Base-by-base conservation (phyloP, 306 rosid genomes). In the Cercis canadensis region DNA sequence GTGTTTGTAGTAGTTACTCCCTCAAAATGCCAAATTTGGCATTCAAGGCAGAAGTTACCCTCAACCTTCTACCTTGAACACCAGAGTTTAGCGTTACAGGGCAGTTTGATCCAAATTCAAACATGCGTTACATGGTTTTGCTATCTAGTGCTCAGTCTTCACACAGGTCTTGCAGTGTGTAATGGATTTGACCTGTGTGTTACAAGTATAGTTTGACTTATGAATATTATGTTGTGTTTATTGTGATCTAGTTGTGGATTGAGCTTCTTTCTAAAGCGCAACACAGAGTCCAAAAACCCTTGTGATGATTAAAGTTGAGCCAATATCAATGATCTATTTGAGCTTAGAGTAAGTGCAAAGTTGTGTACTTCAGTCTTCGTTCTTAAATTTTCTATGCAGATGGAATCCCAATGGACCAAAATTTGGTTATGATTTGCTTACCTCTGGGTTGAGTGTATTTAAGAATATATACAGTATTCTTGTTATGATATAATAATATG, bases 281-380 rank as follows among this genome's bases (percentile, higher is more conserved):
- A 18, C 47, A 45, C 10, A 47, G 15, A 11, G 7, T 43, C 44
- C 14, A 36, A 49, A 51, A 76, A 14, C 47, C 15, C 2, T 21
- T 31, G 40, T 43, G 66, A 47, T 34, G 73, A 37, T 52, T 68
- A 69, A 18, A 47, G 57, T 54, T 63, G 43, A 49, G 19, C 32
- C n/a, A n/a, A n/a, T 24, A 24, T 24, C 29, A 24, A 24, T 24
- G 29, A 24, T 24, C 29, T 24, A 24, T 24, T 24, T 24, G 1
- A 1, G 29, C 29, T 24, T 24, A 24, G 29, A 3, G 29, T 24
- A 24, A 24, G 29, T 24, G 29, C 29, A 24, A 24, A 24, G 29
- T 2, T 67, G 14, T 49, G 18, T 15, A 13, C 57, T 67, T 75
- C 44, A 8, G 53, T 36, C 8, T 37, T 5, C 2, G 62, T 32